A percentile compares a stretch with the other conserved stretches of the same genome.
Evolutionary conservation across 2,329 filamentous ascomycete genomes (phyloP).

Genomic region (Cordyceps cicadae): DNA sequence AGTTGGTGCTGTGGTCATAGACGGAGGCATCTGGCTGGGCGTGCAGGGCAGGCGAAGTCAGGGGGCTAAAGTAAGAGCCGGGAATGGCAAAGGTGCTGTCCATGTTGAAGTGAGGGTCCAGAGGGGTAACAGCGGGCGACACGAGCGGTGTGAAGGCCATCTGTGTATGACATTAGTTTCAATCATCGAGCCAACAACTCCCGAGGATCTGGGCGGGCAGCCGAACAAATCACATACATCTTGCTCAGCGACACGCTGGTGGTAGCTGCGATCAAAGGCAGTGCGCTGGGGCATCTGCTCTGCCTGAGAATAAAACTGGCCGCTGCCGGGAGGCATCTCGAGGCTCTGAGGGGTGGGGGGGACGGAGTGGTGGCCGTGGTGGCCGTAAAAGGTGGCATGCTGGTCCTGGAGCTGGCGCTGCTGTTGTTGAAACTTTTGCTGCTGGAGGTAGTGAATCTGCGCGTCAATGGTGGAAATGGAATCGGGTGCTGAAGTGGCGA

Average conservation of each 20-base stretch:
- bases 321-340: slow-evolving; percentile 57
- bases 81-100: slow-evolving; percentile 54
- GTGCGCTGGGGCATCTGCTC: slow-evolving; percentile 46
- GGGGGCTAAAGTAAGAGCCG: slow-evolving; percentile 70
- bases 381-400: slow-evolving; percentile 45
- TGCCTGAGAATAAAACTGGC: slow-evolving; percentile 52
- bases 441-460: slow-evolving; percentile 57
- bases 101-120: slow-evolving; percentile 61
- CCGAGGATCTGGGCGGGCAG: not conserved
- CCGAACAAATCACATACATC: slow-evolving; percentile 40
- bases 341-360: slow-evolving; percentile 76
- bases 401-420: slow-evolving; percentile 52
- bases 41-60: slow-evolving; percentile 72
- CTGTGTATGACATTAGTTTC: slow-evolving; percentile 30
- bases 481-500: slow-evolving; percentile 35
- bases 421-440: slow-evolving; percentile 54
- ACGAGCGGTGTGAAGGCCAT: slow-evolving; percentile 74
- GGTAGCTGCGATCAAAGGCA: slow-evolving; percentile 56
- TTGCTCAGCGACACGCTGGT: slow-evolving; percentile 59
- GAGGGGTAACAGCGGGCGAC: slow-evolving; percentile 74
- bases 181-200: not conserved
- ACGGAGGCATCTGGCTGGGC: slow-evolving; percentile 52
- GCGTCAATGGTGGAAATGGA: slow-evolving; percentile 53
- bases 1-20: slow-evolving; percentile 37
- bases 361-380: slow-evolving; percentile 51